Evolutionary conservation across 1,284 basidiomycete genomes (phyloP).

Genomic region (Austropuccinia psidii): DNA sequence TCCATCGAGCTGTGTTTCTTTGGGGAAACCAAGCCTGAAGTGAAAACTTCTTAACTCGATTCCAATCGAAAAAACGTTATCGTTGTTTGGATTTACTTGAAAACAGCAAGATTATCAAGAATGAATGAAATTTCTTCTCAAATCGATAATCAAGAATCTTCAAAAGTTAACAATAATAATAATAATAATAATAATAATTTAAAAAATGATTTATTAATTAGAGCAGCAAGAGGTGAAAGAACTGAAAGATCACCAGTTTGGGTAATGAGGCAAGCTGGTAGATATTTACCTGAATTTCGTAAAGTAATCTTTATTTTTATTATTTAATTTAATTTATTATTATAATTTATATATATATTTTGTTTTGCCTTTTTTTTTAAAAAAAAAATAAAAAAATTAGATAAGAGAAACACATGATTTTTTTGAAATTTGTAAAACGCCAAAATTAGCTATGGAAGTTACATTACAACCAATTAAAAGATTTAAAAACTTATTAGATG

Average conservation of each 20-base stretch:
- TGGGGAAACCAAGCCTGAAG: too few relatives aligned
- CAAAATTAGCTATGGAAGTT: conserved; percentile 71
- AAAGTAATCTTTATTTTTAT: conserved; percentile 4
- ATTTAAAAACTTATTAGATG: conserved; percentile 74
- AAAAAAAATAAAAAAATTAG: conserved; percentile 46
- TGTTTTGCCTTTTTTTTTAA: neutral
- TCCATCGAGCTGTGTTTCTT: too few relatives aligned
- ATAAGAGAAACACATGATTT: conserved; percentile 76
- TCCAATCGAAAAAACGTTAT: too few relatives aligned
- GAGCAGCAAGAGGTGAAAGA: conserved; percentile 78
- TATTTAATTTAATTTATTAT: neutral
- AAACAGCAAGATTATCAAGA: too few relatives aligned
- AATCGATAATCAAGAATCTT: too few relatives aligned
- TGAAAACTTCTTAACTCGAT: too few relatives aligned
- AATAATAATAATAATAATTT: neutral
- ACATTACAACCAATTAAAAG: conserved; percentile 85
- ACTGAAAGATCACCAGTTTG: conserved; percentile 91
- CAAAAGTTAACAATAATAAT: too few relatives aligned
- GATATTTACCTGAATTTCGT: conserved; percentile 71
- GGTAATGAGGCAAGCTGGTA: conserved; percentile 98
- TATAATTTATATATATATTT: neutral
- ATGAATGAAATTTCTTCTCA: too few relatives aligned
- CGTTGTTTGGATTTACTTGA: too few relatives aligned
- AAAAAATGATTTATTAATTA: conserved; percentile 79
- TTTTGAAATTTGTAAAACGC: conserved; percentile 85